These are phyloP conservation scores for Annulohypoxylon moriforme DNA, from an alignment of 495 filamentous ascomycete species.

Conservation along the genomic window DNA sequence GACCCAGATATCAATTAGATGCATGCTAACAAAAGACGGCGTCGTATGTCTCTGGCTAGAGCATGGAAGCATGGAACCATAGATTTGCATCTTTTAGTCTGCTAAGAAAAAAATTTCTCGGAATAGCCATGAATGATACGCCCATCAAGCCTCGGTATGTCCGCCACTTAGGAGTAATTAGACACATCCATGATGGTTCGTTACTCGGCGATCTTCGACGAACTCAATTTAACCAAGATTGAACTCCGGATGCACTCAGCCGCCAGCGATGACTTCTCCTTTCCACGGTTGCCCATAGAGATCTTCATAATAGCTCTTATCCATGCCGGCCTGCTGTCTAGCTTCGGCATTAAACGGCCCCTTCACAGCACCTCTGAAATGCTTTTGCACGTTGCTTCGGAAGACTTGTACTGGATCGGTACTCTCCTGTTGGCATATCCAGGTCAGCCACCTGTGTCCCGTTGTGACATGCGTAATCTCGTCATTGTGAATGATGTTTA, in stretches of 20 bases:
- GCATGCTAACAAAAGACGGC: not conserved
- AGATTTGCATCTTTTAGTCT: not conserved
- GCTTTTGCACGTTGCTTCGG: slow-evolving; percentile 59
- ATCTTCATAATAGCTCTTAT: slow-evolving; percentile 60
- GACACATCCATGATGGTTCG: not conserved
- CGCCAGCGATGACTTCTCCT: slow-evolving; percentile 45
- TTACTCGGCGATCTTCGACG: not conserved
- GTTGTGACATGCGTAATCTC: slow-evolving; percentile 68
- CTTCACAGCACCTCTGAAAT: slow-evolving; percentile 60
- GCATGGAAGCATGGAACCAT: not conserved
- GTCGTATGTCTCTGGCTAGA: not conserved
- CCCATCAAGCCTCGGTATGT: not conserved
- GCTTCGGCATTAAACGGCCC: slow-evolving; percentile 65
- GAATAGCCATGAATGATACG: not conserved
- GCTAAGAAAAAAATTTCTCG: not conserved
- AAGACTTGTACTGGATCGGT: slow-evolving; percentile 65
- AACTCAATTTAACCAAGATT: not conserved
- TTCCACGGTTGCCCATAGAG: slow-evolving; percentile 41
- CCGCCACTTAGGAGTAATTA: not conserved
- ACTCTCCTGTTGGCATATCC: slow-evolving; percentile 63
- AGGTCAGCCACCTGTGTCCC: slow-evolving; percentile 64
- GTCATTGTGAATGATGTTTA: slow-evolving; percentile 65
- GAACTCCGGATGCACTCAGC: slow-evolving; percentile 15
- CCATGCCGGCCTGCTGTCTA: slow-evolving; percentile 62
- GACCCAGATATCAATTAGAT: not conserved